phyloP scores from a whole-genome alignment of 371 early-diverging fungal species.

The Encephalitozoon hellem region DNA sequence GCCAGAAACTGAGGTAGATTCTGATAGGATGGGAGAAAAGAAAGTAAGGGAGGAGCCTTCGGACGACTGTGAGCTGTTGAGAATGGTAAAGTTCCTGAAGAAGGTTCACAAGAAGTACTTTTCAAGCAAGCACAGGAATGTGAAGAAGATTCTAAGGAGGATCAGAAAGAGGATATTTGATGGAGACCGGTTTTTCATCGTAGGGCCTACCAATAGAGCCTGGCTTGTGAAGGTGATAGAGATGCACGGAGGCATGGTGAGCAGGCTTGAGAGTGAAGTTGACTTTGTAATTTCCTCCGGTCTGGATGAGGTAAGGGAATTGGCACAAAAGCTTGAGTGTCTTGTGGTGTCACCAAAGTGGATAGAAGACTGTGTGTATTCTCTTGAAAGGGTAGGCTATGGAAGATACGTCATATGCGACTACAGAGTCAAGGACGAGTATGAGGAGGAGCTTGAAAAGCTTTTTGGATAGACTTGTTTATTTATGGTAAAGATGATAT shows the following conservation, averaged over 20 bases:
- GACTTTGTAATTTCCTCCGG: not conserved
- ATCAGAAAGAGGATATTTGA: not conserved
- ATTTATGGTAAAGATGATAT: not conserved
- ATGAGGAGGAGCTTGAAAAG: not conserved
- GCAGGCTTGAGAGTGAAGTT: not conserved
- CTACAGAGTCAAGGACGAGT: not conserved
- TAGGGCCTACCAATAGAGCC: not conserved
- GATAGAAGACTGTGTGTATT: slow-evolving; percentile 2
- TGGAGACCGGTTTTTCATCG: not conserved
- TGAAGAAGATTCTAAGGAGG: slow-evolving; percentile 4
- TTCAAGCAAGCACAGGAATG: not conserved
- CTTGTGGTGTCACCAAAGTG: not conserved
- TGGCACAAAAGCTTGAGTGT: not conserved
- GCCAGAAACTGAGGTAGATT: not conserved
- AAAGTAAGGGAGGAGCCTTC: not conserved
- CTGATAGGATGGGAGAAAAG: not conserved
- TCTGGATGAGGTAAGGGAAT: not conserved
- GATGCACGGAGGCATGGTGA: not conserved
- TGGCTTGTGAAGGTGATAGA: not conserved
- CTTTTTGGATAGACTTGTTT: not conserved
- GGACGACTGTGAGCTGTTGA: not conserved
- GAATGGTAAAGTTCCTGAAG: not conserved
- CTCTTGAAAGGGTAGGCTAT: not conserved
- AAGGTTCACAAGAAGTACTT: slow-evolving; percentile 26
- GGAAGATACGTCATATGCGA: not conserved